Evolutionary conservation across 2,329 filamentous ascomycete genomes (phyloP).

Genomic region (Xylaria sp.): DNA sequence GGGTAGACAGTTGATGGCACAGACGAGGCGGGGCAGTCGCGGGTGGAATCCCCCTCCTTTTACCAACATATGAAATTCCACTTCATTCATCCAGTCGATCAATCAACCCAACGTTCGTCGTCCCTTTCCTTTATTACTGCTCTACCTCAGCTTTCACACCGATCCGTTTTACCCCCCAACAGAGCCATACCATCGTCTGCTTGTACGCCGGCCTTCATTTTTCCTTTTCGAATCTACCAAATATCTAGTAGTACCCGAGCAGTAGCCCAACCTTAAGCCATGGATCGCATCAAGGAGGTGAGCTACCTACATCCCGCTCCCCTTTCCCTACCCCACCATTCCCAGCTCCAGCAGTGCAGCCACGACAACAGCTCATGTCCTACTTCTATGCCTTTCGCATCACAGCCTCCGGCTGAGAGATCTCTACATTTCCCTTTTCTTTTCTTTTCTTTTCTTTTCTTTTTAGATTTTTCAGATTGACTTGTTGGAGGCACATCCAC

Average conservation of each 20-base stretch:
- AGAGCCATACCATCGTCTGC: slow-evolving; percentile 31
- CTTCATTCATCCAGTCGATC: slow-evolving; percentile 37
- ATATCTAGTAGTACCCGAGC: slow-evolving; percentile 38
- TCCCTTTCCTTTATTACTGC: slow-evolving; percentile 35
- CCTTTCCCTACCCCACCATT: slow-evolving; percentile 43
- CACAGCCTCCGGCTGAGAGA: background rate
- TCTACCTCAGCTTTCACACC: slow-evolving; percentile 34
- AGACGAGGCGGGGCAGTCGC: slow-evolving; percentile 39
- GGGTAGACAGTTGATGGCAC: slow-evolving; percentile 3
- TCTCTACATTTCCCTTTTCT: background rate
- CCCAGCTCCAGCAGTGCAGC: slow-evolving; percentile 29
- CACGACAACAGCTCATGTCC: background rate
- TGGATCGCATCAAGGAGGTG: slow-evolving; percentile 93
- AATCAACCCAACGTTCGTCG: slow-evolving; percentile 33
- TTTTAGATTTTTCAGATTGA: no score
- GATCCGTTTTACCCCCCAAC: slow-evolving; percentile 14
- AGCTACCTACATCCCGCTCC: slow-evolving; percentile 47
- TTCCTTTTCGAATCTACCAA: slow-evolving; percentile 40
- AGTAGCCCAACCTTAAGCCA: slow-evolving; percentile 49
- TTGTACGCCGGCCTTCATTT: slow-evolving; percentile 3
- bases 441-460: background rate
- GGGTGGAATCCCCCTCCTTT: slow-evolving; percentile 33
- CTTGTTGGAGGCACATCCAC: background rate
- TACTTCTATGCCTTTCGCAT: slow-evolving; percentile 7
- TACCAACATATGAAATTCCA: slow-evolving; percentile 43